Evolutionary conservation across 352 stramenopile genomes (phyloP), one percentile per base, ranked within the genome.

Genomic region (Phytopythium oedochilum): DNA sequence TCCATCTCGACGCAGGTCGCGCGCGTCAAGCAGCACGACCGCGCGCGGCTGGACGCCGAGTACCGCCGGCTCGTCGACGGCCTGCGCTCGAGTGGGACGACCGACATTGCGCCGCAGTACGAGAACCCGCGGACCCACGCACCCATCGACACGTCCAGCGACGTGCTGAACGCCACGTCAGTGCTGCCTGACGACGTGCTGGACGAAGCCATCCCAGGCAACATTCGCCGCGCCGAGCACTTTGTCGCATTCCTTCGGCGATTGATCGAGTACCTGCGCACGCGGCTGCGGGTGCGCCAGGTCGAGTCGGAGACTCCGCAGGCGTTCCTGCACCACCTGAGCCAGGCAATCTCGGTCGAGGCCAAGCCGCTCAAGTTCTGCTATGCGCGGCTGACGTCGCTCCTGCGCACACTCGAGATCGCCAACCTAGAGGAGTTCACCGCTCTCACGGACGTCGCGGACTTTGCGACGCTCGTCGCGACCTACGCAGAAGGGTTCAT

Each of bases 401-500:
- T 99, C 8, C 64, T 99, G 46, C 70, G 94, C 15, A 99, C 96
- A 31, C 70, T 99, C 38, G 94, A 99, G 71, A 88, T 99, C 22
- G 97, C 96, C 7, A 98, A 98, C 60, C 71, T 99, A 22, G 96
- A 99, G 63, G 97, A 99, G 63, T 99, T 92, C 58, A 96, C 96
- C 45, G 81, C 95, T 6, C 71, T 99, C 31, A 91, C 86, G 6
- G 88, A 98, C 32, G 94, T 99, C 11, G 97, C 97, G 1, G 96
- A 99, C 62, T 99, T 99, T 78, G 92, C 96, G 15, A 99, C 95
- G 22, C 70, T 99, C 5, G 79, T 99, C 8, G 86, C 95, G 7
- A 99, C 96, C 2, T 99, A 99, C 67, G 88, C 83, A 0, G 96
- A 99, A 50, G 97, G 96, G 2, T 99, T 99, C 71, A 98, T 98